These are phyloP conservation scores for Dictyostelium discoideum DNA, from an alignment of 78 protist species.

Conservation along the genomic window dicty_2.7 NC_007088.5:8225501-8226000, in stretches of 20 bases:
- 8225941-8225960: not conserved
- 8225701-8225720: too few species aligned
- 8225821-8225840: not conserved
- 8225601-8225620: not conserved
- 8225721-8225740: not conserved
- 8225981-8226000: too few species aligned
- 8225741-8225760: too few species aligned
- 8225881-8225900: too few species aligned
- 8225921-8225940: too few species aligned
- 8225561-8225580: too few species aligned
- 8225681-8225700: too few species aligned
- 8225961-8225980: not conserved
- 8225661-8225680: not conserved
- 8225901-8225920: not conserved
- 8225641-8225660: too few species aligned
- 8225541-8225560: too few species aligned
- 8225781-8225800: not conserved
- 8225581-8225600: not conserved
- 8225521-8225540: not conserved
- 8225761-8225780: too few species aligned
- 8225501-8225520: not conserved
- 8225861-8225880: not conserved
- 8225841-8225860: not conserved
- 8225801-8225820: not conserved
- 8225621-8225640: not conserved